These are phyloP conservation scores for Climacium dendroides DNA, from an alignment of 225 moss, liverwort and hornwort genomes.

Conservation along the genomic window DNA sequence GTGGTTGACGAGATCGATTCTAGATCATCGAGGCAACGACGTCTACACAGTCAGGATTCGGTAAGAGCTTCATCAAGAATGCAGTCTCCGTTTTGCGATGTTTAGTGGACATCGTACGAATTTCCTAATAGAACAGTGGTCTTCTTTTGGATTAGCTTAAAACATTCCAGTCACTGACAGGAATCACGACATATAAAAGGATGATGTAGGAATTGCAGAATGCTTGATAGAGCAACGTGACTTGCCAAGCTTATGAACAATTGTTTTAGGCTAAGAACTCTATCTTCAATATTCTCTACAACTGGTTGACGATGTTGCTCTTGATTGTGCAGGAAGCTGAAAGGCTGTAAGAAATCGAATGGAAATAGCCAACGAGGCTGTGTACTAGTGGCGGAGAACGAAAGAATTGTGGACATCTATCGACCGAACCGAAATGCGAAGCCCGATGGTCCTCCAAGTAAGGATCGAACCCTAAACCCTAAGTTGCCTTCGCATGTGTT, in stretches of 20 bases:
- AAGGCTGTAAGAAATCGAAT: not conserved
- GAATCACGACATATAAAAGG: not conserved
- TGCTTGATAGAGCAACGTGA: not conserved
- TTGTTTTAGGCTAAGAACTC: not conserved
- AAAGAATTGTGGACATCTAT: conserved; percentile 26
- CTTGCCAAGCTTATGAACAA: not conserved
- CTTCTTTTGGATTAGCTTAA: not conserved
- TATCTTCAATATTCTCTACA: not conserved
- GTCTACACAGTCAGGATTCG: conserved; percentile 20
- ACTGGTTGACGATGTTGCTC: not conserved
- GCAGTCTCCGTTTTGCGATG: not conserved
- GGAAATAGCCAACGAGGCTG: not conserved
- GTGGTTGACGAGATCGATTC: conserved; percentile 20
- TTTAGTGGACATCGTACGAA: not conserved
- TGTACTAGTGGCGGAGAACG: conserved; percentile 15
- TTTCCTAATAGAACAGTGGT: not conserved
- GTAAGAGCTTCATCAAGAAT: not conserved
- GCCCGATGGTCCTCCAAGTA: conserved; percentile 8
- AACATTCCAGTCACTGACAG: not conserved
- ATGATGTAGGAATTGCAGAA: not conserved
- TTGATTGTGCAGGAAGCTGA: conserved; percentile 10
- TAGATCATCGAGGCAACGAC: conserved; percentile 15
- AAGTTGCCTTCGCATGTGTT: not conserved
- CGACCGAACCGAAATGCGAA: conserved; percentile 6
- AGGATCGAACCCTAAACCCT: not conserved